Base-by-base conservation (phyloP, 441 rosid species). In the Erodium moschatum region DNA sequence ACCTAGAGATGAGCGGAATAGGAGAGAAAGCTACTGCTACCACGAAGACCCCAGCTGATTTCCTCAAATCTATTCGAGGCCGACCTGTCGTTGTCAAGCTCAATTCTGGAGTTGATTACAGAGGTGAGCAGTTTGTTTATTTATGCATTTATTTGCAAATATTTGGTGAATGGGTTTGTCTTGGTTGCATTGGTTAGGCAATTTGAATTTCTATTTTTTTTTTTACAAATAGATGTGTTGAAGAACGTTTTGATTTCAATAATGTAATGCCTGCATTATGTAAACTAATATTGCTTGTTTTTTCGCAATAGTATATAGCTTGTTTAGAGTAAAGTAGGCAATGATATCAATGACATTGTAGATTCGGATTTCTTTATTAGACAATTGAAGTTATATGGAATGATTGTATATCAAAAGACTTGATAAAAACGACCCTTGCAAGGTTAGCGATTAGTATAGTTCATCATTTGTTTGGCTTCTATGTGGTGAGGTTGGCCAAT, bases 41-140 rank as follows among this genome's bases (percentile, higher is more conserved):
- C 20, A 86, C 96, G 0, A 93, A 93, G 77, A 91, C 97, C 6
- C 98, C 98, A 0, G 89, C 93, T 1, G 98, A 93, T 81, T 93
- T 93, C 77, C 92, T 93, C 77, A 94, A 94, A 71, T 94, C 98
- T 0, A 91, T 91, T 27, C 96, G 96, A 1, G 98, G 98, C 20
- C 82, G 91, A 31, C 97, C 96, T 0, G 97, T 94, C 67, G 98
- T 94, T 3, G 96, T 93, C 5, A 93, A 93, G 68, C 83, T 93
- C 27, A 91, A 94, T 74, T 94, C 97, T 69, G 98, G 98, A 56
- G 97, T 91, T 19, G 98, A 94, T 79, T 94, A 94, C 71, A 76
- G 98, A 85, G 98, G 97, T 87, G 0, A 8, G 74, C 72, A 60
- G 50, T 12, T 44, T 44, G 1, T 10, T 0, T 44, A 10, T 44